Percentiles rank a stretch among this genome's conserved stretches.
Evolutionary conservation across 441 rosid genomes (phyloP).

Genomic region (Cnidoscolus chayamansa): DNA sequence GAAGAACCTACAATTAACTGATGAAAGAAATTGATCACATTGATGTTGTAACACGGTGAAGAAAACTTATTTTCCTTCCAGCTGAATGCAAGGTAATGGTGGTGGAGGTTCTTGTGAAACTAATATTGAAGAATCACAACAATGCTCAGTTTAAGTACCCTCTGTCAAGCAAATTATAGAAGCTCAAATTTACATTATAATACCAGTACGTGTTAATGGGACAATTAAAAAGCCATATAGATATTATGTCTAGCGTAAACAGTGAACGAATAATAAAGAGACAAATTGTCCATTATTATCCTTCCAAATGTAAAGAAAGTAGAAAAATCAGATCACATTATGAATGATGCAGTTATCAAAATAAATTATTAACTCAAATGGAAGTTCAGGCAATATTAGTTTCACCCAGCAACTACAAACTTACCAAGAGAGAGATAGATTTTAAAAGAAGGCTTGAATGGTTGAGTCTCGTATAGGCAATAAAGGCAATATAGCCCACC

Average conservation of each 20-base stretch:
- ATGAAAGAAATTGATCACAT: neutral
- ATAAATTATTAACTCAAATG: neutral
- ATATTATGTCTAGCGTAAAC: neutral
- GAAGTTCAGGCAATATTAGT: neutral
- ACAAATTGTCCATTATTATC: neutral
- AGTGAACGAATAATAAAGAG: neutral
- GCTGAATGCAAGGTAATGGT: neutral
- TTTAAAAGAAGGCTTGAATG: conserved; percentile 67
- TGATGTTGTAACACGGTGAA: neutral
- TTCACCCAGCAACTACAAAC: conserved; percentile 11
- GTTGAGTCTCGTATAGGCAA: conserved; percentile 76
- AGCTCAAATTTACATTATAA: no score
- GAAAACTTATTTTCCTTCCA: neutral
- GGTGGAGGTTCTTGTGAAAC: no score
- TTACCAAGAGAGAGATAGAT: conserved; percentile 70
- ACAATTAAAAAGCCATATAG: neutral
- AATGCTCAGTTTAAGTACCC: neutral
- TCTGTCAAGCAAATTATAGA: neutral
- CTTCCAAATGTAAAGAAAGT: neutral
- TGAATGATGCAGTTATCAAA: neutral
- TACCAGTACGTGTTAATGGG: neutral
- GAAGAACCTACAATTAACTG: neutral
- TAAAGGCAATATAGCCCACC: conserved; percentile 88
- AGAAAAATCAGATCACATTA: neutral
- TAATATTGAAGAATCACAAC: neutral